Base-by-base conservation (phyloP, 192 early-diverging fungal genomes). In the Backusella tuberculispora region DNA sequence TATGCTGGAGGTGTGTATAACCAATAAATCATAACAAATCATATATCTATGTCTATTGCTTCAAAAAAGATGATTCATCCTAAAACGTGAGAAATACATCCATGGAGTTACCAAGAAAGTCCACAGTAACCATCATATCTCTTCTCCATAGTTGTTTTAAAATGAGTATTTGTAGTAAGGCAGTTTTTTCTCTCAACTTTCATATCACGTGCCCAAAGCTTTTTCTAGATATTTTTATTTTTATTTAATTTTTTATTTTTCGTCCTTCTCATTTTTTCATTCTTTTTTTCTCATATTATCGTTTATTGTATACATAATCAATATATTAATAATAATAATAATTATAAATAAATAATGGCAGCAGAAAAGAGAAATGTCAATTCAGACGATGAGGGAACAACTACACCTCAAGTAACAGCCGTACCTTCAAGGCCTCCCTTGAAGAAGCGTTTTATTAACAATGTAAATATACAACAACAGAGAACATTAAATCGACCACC, bases 361-460 rank as follows among this genome's bases (percentile, higher is more conserved):
- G 72, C 26, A 29, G 64, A 73, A 65, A 73, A 73, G 34, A 34
- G 72, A 65, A 14, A 29, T 46, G 63, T 24, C 21, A 72, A 50
- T 24, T 63, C 63, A 29, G 72, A 73, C 19, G 43, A 42, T 44
- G 71, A 56, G 26, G 50, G 41, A 24, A 13, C 56, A 41, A 4
- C 41, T 13, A 9, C 48, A 10, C 17, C 43, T 26, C 64, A 24
- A 44, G 44, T 38, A 24, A 48, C 50, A 26, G 56, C 37, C 10
- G 37, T 53, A 3, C 72, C 72, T 29, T 45, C 72, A 13, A 73
- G 60, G 46, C 72, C 72, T 46, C 72, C 72, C 3, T 64, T 73
- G 41, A 73, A 73, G 60, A 73, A 73, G 12, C 37, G 72, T 46
- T 73, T 73, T 37, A 73, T 63, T 26, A 73, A 63, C 5, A 46